Base-by-base conservation (phyloP, 2,329 filamentous ascomycete species). In the Ophiostoma australiae region DNA sequence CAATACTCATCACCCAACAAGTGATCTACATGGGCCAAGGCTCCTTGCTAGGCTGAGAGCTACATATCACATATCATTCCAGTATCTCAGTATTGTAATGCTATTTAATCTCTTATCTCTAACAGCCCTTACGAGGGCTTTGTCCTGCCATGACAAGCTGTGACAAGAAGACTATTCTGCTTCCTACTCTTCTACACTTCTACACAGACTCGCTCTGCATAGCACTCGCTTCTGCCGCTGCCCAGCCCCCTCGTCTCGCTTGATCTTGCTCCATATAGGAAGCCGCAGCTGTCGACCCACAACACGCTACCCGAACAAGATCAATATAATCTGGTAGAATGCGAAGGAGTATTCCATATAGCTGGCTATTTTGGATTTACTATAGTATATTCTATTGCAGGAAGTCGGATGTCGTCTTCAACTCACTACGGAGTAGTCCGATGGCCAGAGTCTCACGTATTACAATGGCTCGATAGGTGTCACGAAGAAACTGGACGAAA, bases 241-340 rank as follows among this genome's bases (percentile, higher is more conserved):
- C 44, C 17, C 17, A n/a, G 44, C 23, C 58, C 23, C 58, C 17
- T 63, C 31, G 7, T 33, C 23, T 63, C 58, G 58, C 58, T 63
- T 63, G 58, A 35, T 35, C 15, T 63, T 63, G 13, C 58, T 27
- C 58, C 35, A 63, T 11, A 63, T 63, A 35, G 58, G 58, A 63
- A 33, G 27, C 35, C 31, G 31, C 27, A 35, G 1, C 58, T 63
- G 58, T 27, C 20, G 52, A 27, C 27, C 52, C 11, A 27, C 23
- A 58, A 13, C 15, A 48, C 17, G 52, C 7, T 3, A 27, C 52
- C 52, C 52, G 52, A 58, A 58, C 23, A 11, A 58, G 44, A n/a
- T 20, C 44, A 48, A 48, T 48, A 48, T 48, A 48, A 48, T n/a
- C 44, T 48, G 20, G 44, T 48, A 48, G 44, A 20, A n/a, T 48